Evolutionary conservation across 2,329 filamentous ascomycete species (phyloP).

Genomic region (Leptographium lundbergii): DNA sequence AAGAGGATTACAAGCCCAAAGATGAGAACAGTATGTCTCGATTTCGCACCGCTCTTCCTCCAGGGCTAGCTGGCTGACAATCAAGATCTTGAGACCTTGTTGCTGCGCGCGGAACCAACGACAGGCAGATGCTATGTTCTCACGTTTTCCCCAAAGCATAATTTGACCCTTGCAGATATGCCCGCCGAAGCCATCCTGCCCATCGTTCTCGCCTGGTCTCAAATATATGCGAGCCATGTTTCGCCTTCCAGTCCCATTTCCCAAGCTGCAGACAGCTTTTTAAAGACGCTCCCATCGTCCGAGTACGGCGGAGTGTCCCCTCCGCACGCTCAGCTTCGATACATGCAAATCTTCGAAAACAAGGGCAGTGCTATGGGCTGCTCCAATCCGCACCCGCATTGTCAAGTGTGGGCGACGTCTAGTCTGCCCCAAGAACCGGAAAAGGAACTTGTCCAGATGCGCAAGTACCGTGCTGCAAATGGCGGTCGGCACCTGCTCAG

Average conservation of each 20-base stretch:
- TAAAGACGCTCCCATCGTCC: constrained; percentile 21
- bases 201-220: constrained; percentile 81
- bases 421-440: constrained; percentile 79
- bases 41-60: neutral
- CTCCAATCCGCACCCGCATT: constrained; percentile 95
- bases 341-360: constrained; percentile 99
- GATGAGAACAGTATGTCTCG: neutral
- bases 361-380: constrained; percentile 97
- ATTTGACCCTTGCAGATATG: constrained; percentile 88
- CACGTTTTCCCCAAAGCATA: constrained; percentile 83
- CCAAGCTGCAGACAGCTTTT: constrained; percentile 24
- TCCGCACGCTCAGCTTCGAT: constrained; percentile 69
- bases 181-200: constrained; percentile 62
- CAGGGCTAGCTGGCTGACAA: neutral
- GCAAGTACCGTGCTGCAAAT: constrained; percentile 64
- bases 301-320: constrained; percentile 26
- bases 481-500: constrained; percentile 63
- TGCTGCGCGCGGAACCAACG: constrained; percentile 74
- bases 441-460: constrained; percentile 65
- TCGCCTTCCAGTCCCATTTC: constrained; percentile 56
- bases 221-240: constrained; percentile 74
- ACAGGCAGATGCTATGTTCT: constrained; percentile 96
- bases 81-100: constrained; percentile 56
- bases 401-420: constrained; percentile 92
- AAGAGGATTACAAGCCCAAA: constrained; percentile 57